phyloP scores from a whole-genome alignment of 257 asterid species.

The Nemophila menziesii region DNA sequence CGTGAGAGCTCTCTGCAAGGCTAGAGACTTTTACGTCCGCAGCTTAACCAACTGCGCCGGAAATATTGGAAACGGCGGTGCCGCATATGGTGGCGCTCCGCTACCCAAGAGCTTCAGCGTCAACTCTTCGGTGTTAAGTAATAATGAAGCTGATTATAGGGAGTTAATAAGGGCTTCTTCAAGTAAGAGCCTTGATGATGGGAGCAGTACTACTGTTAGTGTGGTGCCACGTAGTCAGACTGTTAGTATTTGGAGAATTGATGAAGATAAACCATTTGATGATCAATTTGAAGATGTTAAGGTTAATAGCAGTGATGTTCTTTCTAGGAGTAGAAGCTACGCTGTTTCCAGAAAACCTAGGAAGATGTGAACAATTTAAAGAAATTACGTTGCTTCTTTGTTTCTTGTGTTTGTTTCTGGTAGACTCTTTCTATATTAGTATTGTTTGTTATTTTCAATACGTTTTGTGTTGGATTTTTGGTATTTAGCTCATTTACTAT shows the following conservation, averaged over 20 bases:
- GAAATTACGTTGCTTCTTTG: background rate
- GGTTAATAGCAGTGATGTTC: conserved; percentile 8
- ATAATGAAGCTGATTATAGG: conserved; percentile 26
- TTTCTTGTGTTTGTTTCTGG: background rate
- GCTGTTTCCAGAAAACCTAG: conserved; percentile 16
- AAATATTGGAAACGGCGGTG: conserved; percentile 13
- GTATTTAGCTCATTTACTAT: too few species aligned
- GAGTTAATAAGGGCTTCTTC: conserved; percentile 42
- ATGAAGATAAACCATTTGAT: conserved; percentile 46
- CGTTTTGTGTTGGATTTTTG: too few species aligned
- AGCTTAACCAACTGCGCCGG: conserved; percentile 31
- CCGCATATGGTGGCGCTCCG: conserved; percentile 22
- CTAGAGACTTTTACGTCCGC: conserved; percentile 36
- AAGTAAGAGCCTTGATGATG: conserved; percentile 4
- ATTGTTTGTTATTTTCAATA: too few species aligned
- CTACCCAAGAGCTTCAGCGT: conserved; percentile 27
- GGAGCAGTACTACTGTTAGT: background rate
- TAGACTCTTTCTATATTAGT: background rate
- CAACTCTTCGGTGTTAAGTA: conserved; percentile 14
- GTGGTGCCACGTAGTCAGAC: conserved; percentile 34
- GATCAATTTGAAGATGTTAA: conserved; percentile 25
- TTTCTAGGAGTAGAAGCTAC: conserved; percentile 33
- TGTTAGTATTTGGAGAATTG: conserved; percentile 42
- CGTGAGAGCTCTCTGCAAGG: conserved; percentile 22
- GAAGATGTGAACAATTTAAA: conserved; percentile 9